Base-by-base conservation (phyloP, 768 basidiomycete species). In the Naematelia encephala region DNA sequence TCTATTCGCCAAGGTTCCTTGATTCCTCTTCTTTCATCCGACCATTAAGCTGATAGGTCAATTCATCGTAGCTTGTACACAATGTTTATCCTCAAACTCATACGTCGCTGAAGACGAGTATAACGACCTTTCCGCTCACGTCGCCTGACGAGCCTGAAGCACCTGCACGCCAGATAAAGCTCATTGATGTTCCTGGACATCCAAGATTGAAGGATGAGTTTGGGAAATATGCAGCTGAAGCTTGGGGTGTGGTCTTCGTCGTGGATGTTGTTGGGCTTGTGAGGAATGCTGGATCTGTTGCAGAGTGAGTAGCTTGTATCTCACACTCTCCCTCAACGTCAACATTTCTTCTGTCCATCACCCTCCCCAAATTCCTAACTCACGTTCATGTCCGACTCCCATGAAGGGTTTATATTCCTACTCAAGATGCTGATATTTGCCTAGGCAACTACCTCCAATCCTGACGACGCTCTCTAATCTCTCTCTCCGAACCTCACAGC, bases 121-220 rank as follows among this genome's bases (percentile, higher is more conserved):
- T 54, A 3, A 69, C 68, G 3, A 64, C 73, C 13, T 66, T 74
- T 52, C 30, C 57, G 4, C 45, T 70, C 25, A 12, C 56, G 11
- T 51, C 66, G 10, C 61, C 61, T 12, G 19, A 53, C 26, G 50
- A 61, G 5, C 44, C 59, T 52, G 54, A 39, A 1, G 26, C 29
- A 5, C 51, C 47, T 19, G 29, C 25, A 10, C 62, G 59, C 28
- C 45, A 50, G 10, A 55, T 76, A 30, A 44, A 58, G 16, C 51
- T 77, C 42, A 55, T 73, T 8, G 75, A 77, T 48, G 26, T 77
- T 1, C 75, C 75, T 26, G 75, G 75, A 23, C 75, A 77, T 60
- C 72, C 73, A 12, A 61, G 75, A 54, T 47, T 77, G 49, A 51
- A 61, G 14, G 72, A 73, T 43, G 62, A 63, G 28, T 28, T 66